These are phyloP conservation scores for Colletotrichum somersetense DNA, from an alignment of 2,329 filamentous ascomycete genomes.

Conservation along the genomic window DNA sequence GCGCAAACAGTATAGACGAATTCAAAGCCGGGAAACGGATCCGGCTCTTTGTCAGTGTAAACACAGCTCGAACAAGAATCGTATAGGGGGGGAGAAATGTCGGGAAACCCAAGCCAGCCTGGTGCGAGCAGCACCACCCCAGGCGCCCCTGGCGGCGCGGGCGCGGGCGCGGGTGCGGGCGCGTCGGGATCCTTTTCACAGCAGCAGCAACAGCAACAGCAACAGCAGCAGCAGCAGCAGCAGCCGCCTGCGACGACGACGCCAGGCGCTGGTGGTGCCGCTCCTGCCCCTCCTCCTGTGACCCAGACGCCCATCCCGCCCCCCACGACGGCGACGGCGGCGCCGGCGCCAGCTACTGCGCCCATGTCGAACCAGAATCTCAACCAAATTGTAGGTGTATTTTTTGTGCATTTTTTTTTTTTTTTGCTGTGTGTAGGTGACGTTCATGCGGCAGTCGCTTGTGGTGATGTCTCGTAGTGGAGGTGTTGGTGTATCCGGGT, in stretches of 20 bases:
- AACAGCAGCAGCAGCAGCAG: slow-evolving; percentile 12
- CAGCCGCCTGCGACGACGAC: slow-evolving; percentile 29
- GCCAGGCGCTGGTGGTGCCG: slow-evolving; percentile 44
- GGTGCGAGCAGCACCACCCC: slow-evolving; percentile 24
- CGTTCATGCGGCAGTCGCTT: neutral
- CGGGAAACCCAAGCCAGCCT: slow-evolving; percentile 32
- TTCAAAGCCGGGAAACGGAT: neutral
- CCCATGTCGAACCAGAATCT: slow-evolving; percentile 87
- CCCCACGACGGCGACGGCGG: slow-evolving; percentile 42
- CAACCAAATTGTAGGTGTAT: slow-evolving; percentile 88
- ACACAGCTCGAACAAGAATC: neutral
- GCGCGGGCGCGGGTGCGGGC: slow-evolving; percentile 11
- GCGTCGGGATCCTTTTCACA: slow-evolving; percentile 33
- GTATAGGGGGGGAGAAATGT: slow-evolving; percentile 17
- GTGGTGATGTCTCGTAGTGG: neutral
- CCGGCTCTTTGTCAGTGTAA: neutral
- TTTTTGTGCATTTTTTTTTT: slow-evolving; percentile 4
- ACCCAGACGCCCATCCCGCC: slow-evolving; percentile 44
- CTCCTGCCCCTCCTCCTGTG: slow-evolving; percentile 48
- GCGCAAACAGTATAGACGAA: neutral
- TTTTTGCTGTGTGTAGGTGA: neutral
- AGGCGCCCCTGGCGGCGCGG: slow-evolving; percentile 13
- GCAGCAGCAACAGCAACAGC: slow-evolving; percentile 27
- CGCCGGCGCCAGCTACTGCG: slow-evolving; percentile 47
- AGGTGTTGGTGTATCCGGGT: neutral